Evolutionary conservation across 306 rosid genomes (phyloP).

Genomic region (Rubus idaeus): DNA sequence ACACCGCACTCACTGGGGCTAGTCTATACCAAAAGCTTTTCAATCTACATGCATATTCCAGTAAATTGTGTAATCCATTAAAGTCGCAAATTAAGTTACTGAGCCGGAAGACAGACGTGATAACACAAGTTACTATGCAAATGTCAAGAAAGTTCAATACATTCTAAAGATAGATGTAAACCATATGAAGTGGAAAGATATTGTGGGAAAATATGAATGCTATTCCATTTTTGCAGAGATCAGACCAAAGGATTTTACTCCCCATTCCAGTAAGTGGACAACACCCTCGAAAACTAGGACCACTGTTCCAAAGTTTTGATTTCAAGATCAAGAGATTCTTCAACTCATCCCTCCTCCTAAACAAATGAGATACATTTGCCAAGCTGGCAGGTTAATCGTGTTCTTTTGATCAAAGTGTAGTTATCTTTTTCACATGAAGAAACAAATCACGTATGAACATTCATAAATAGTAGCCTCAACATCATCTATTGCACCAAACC

Average conservation of each 20-base stretch:
- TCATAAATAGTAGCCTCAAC: not conserved
- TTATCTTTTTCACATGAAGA: not conserved
- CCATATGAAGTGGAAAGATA: not conserved
- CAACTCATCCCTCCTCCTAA: not conserved
- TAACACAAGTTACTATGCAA: not conserved
- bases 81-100: not conserved
- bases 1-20: not conserved
- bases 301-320: not conserved
- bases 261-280: not conserved
- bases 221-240: not conserved
- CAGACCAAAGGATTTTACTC: not conserved
- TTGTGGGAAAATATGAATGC: not conserved
- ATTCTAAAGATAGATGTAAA: not conserved
- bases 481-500: slow-evolving; percentile 1
- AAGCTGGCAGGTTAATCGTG: not conserved
- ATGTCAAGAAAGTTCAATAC: not conserved
- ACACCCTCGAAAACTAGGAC: not conserved
- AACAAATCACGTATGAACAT: not conserved
- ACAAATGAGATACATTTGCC: not conserved
- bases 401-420: no score
- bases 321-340: not conserved
- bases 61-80: not conserved
- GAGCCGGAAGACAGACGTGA: not conserved
- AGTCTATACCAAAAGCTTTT: not conserved
- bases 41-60: not conserved